Conservation (phyloP, 2,329 filamentous ascomycete genomes). For the Fusarium redolens region DNA sequence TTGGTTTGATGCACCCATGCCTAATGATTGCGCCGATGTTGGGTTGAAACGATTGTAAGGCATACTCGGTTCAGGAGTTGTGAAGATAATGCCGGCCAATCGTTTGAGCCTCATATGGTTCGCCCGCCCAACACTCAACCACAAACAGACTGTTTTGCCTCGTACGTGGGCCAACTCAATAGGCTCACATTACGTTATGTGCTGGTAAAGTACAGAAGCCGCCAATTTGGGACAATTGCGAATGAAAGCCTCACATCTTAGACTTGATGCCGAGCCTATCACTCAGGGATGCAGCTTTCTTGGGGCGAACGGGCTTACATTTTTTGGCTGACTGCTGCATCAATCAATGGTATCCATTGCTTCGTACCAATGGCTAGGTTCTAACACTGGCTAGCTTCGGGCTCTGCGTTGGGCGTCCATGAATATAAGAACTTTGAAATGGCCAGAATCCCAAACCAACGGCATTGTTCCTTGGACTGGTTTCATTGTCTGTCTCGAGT, state of each 20-base stretch:
- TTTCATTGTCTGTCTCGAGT: neutral
- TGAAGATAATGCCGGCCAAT: slow-evolving; percentile 25
- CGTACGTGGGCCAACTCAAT: slow-evolving; percentile 3
- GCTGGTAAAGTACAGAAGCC: neutral
- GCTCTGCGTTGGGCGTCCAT: neutral
- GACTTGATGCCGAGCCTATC: neutral
- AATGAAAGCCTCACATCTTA: slow-evolving; percentile 1
- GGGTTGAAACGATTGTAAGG: slow-evolving; percentile 19
- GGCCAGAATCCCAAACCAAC: neutral
- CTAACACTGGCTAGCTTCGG: slow-evolving; percentile 4
- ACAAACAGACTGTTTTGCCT: slow-evolving; percentile 19
- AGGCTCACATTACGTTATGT: neutral
- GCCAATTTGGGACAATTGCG: neutral
- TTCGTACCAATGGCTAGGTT: neutral
- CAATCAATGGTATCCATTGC: neutral
- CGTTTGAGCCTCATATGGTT: slow-evolving; percentile 28
- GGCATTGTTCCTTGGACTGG: neutral
- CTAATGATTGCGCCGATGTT: slow-evolving; percentile 19
- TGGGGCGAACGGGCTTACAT: neutral
- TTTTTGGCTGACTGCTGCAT: neutral
- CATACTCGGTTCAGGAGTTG: slow-evolving; percentile 7
- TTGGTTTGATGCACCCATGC: slow-evolving; percentile 22
- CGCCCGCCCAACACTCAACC: slow-evolving; percentile 24
- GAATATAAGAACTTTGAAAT: slow-evolving; percentile 20
- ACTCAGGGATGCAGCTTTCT: neutral